These are phyloP conservation scores for Fraxinus quadrangulata DNA, from an alignment of 257 asterid genomes.

Conservation along the genomic window DNA sequence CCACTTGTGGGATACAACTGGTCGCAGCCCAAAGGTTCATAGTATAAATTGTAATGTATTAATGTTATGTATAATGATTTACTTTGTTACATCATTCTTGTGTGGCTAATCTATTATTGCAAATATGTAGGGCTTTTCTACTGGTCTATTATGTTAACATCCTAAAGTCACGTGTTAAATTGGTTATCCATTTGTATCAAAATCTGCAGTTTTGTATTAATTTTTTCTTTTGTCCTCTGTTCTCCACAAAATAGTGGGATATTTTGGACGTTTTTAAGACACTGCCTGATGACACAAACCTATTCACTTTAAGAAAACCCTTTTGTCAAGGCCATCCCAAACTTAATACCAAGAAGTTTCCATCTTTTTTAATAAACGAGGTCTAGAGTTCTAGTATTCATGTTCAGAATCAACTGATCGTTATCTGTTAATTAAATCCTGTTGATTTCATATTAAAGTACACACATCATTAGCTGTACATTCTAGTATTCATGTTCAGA, in stretches of 20 bases:
- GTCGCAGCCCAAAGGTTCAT: slow-evolving; percentile 90
- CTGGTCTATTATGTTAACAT: not conserved
- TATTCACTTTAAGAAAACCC: not conserved
- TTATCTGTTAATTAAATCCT: not conserved
- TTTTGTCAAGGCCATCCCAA: not conserved
- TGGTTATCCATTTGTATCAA: not conserved
- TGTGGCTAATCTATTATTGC: not conserved
- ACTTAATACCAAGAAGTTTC: not conserved
- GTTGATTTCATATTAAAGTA: not conserved
- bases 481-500: not conserved
- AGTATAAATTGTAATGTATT: slow-evolving; percentile 10
- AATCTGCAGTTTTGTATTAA: not conserved
- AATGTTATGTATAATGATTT: slow-evolving; percentile 6
- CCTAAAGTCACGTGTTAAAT: not conserved
- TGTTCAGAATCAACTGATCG: not conserved
- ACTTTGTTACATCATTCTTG: not conserved
- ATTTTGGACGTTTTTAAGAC: not conserved
- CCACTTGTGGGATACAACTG: slow-evolving; percentile 97
- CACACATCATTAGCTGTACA: slow-evolving; percentile 19
- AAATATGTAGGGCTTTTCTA: not conserved
- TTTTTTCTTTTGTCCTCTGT: not conserved
- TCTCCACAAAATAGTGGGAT: not conserved
- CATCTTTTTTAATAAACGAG: not conserved
- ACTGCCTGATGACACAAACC: not conserved
- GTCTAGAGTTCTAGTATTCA: not conserved